Conservation (phyloP, 202 grass and related monocot species). For the Eragrostis tef region DNA sequence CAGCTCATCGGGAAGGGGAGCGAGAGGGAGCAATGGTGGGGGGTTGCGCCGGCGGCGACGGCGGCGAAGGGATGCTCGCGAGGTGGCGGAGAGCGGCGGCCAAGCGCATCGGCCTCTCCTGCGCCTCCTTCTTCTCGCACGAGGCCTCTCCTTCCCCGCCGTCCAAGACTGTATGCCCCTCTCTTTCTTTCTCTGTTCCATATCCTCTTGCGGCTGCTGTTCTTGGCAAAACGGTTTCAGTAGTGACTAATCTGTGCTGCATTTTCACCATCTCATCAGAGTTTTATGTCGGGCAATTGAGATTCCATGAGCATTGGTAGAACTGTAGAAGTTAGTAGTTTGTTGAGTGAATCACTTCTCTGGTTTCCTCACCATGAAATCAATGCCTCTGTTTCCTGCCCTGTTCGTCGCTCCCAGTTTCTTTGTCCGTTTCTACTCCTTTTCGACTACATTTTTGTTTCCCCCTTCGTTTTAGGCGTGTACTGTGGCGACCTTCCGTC, state of each 20-base stretch:
- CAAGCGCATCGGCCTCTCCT: conserved; percentile 71
- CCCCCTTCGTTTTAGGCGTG: no score
- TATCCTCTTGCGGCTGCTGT: background rate
- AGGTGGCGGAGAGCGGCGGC: conserved; percentile 66
- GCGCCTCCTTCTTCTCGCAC: conserved; percentile 62
- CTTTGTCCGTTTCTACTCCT: no score
- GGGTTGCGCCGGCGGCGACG: conserved; percentile 39
- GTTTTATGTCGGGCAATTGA: background rate
- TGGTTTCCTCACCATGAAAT: conserved; percentile 17
- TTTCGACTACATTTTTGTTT: no score
- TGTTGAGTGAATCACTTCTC: conserved; percentile 11
- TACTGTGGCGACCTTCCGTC: no score
- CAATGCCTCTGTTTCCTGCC: conserved; percentile 18
- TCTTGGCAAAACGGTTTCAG: background rate
- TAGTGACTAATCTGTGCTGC: background rate
- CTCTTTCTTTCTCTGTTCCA: background rate
- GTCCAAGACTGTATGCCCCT: conserved; percentile 62
- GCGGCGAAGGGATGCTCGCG: conserved; percentile 52
- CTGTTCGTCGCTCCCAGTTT: conserved; percentile 13
- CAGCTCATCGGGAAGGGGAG: conserved; percentile 18
- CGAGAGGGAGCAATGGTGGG: conserved; percentile 49
- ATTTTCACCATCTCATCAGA: conserved; percentile 5
- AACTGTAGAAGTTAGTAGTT: background rate
- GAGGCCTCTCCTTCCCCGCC: conserved; percentile 51
- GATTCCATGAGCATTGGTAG: background rate